Base-by-base conservation (phyloP, 169 alveolate species). In the Fabrea salina region DNA sequence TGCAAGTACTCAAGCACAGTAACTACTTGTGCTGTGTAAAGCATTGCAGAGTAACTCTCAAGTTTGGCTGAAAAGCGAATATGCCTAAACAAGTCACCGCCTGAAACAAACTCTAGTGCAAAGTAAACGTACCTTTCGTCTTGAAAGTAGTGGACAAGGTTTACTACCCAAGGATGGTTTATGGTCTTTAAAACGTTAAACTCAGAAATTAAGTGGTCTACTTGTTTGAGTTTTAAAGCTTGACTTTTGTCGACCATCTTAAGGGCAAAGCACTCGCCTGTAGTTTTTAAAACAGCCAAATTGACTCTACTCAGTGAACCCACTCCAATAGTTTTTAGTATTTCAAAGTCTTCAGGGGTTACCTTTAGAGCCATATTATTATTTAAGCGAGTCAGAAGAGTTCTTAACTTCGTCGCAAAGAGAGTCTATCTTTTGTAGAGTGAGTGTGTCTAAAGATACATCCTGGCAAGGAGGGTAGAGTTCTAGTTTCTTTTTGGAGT, bases 261-360 rank as follows among this genome's bases (percentile, higher is more conserved):
- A 68, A 93, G 58, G 0, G 95, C 97, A 8, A 83, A 84, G 39
- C 83, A 89, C 39, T 85, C 75, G 5, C 82, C 82, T 6, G 86
- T 59, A 30, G 79, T 47, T 75, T 88, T 80, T 32, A 67, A 64
- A 43, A 80, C 90, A 54, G 98, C 97, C 41, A 97, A 88, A 58
- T 92, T 89, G 3, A 97, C 99, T 87, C 98, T 76, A 16, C 99
- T 99, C 80, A 97, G 96, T 16, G 98, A 95, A 88, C 89, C 49
- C 30, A 27, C 35, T 51, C 90, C 91, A 49, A 85, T 44, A n/a
- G 91, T 85, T 0, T 79, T 40, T 25, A 70, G 57, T 44, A 87
- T 75, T 37, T 87, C 85, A 74, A 83, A 87, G 77, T 83, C 88
- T 11, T 54, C 33, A 7, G 25, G 30, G 16, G 11, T 16, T 44